phyloP scores from a whole-genome alignment of 768 basidiomycete genomes.

The Rubroboletus satanas region DNA sequence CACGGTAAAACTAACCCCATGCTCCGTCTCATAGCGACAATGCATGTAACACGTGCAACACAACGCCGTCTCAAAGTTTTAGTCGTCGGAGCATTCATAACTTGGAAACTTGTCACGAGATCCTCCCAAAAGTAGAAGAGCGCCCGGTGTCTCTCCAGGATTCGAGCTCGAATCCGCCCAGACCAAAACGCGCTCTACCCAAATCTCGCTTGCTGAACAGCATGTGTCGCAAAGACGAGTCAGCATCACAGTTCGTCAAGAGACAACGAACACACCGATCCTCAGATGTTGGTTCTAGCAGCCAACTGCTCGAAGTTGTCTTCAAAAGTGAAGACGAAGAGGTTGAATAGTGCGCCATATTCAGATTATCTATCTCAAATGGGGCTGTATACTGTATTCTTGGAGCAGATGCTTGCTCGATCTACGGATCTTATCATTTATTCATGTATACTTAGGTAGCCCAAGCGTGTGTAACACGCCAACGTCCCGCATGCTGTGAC shows the following conservation, averaged over 20 bases:
- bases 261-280: conserved; percentile 23
- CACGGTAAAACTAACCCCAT: not conserved
- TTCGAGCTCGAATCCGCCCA: not conserved
- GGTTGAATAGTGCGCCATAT: conserved; percentile 4
- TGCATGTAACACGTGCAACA: not conserved
- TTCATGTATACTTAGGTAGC: conserved; percentile 5
- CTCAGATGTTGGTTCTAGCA: conserved; percentile 15
- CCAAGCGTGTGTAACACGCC: not conserved
- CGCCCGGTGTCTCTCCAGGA: conserved; percentile 12
- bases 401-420: not conserved
- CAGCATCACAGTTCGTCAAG: conserved; percentile 12
- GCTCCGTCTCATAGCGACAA: conserved; percentile 3
- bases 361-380: not conserved
- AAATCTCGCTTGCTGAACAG: conserved; percentile 14
- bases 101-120: conserved; percentile 8
- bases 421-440: not conserved
- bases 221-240: conserved; percentile 4
- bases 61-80: conserved; percentile 1
- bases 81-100: conserved; percentile 9
- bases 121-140: conserved; percentile 24
- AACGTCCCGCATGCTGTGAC: not conserved
- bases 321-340: conserved; percentile 18
- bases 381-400: not conserved
- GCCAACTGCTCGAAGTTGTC: not conserved
- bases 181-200: conserved; percentile 30